Evolutionary conservation across 2,329 filamentous ascomycete genomes (phyloP).

Genomic region (Ceratocystis huliohia): DNA sequence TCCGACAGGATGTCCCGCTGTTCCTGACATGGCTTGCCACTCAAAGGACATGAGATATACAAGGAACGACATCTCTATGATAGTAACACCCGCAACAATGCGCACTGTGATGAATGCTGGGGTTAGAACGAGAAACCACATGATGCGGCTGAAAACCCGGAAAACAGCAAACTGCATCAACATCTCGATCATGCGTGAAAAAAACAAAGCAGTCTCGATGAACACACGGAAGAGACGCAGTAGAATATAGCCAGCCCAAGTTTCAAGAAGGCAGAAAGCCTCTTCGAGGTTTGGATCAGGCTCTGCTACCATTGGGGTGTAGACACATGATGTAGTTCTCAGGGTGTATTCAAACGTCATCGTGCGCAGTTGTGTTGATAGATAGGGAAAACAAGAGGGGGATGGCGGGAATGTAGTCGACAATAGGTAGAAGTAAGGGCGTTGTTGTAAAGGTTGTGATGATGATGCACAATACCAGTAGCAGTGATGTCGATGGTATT

Average conservation of each 20-base stretch:
- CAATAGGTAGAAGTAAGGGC: neutral
- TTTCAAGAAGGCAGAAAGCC: conserved; percentile 15
- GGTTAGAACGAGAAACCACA: conserved; percentile 5
- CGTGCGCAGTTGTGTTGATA: neutral
- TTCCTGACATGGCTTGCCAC: conserved; percentile 50
- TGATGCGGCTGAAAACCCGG: neutral
- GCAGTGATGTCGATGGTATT: neutral
- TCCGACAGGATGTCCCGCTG: conserved; percentile 59
- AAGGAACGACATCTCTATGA: conserved; percentile 16
- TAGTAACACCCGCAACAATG: conserved; percentile 11
- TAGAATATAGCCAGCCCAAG: conserved; percentile 17
- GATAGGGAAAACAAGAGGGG: neutral
- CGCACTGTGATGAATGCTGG: conserved; percentile 10
- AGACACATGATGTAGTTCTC: conserved; percentile 10
- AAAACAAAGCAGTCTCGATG: conserved; percentile 15
- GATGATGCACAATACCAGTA: neutral
- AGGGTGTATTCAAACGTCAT: conserved; percentile 10
- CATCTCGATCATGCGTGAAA: conserved; percentile 11
- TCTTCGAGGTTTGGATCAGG: conserved; percentile 10
- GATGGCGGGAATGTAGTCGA: neutral
- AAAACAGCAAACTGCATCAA: conserved; percentile 11
- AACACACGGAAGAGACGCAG: conserved; percentile 13
- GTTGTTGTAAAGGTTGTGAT: neutral
- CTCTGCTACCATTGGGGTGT: neutral
- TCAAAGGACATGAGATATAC: conserved; percentile 25